Base-by-base conservation (phyloP, 2,329 filamentous ascomycete genomes). In the Cladosporium colombiae region DNA sequence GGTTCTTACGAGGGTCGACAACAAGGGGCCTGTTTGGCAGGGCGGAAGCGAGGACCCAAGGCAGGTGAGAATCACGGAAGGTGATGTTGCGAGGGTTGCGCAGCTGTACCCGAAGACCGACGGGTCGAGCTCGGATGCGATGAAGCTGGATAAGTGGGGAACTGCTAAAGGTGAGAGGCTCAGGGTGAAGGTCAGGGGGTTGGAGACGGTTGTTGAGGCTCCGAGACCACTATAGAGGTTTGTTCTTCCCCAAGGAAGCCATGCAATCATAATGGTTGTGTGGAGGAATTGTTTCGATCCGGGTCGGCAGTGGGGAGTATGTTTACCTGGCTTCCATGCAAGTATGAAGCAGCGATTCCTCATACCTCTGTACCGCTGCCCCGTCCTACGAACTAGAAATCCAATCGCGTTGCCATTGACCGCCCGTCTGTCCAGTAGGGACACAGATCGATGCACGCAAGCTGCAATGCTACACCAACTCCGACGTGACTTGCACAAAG, bases 41-140 rank as follows among this genome's bases (percentile, higher is more conserved):
- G 64, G 64, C 8, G 64, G 64, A 7, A 55, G 57, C 14, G n/a
- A 14, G 16, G 40, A 52, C 25, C 25, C 64, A 16, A 59, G 35
- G 25, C 27, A 49, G 16, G 64, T 56, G 23, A 50, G 35, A 27
- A 56, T 62, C 13, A 62, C 55, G 2, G 57, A 62, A 5, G 64
- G 57, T 14, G 64, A 65, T 62, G 44, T 65, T 33, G 58, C 57
- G 5, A 13, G 57, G 7, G 59, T 65, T 3, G 57, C 57, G 25
- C 44, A 55, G 57, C n/a, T 65, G 16, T 65, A 65, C 21, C 58
- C 58, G 2, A 65, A 62, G 40, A 21, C 21, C 6, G 58, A 52
- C 37, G 44, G 59, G 13, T 46, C 59, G 13, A 52, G 40, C n/a
- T 40, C 23, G 16, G 21, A 52, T 7, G 37, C 25, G 40, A 59